Evolutionary conservation across 2,329 filamentous ascomycete species (phyloP), one percentile per base, ranked within the genome.

Genomic region (Fusarium newnesense): DNA sequence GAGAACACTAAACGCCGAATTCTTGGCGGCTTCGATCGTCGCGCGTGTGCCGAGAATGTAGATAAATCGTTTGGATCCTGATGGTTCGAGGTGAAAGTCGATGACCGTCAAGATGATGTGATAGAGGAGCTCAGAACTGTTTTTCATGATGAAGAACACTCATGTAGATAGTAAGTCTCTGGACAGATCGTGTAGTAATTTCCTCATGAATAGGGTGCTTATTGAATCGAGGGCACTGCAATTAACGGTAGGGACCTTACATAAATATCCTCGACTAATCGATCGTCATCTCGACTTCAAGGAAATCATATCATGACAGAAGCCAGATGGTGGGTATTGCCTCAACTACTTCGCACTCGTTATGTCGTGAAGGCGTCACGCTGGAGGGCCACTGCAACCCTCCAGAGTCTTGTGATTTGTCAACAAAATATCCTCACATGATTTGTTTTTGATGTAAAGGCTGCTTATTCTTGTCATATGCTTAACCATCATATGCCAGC

Each of bases 1-100:
- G 0, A 86, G 75, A 1, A 80, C 79, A 15, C 21, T 26, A 8
- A 66, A 62, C 21, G 83, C 79, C 39, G 81, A 84, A 4, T 64
- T 60, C 67, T 85, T 84, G 19, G 84, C 83, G 1, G 81, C 78
- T 7, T 74, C 52, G 9, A 84, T 71, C 21, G 77, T 77, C 8
- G 79, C 80, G 62, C 81, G 83, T 0, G 84, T 85, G 57, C 79
- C 82, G 2, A 85, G 81, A 21, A 84, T 79, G 70, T 81, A 82
- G 47, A 79, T 77, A 6, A 74, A 76, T 21, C 75, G 78, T 18
- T 69, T 78, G n/a, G 73, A 75, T 26, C 77, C 79, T 0, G 75
- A 78, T 4, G 78, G 73, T 34, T 79, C 75, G 13, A 64, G 54
- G 30, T 74, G 66, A 54, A 77, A 76, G 58, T 80, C 73, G 52